Base-by-base conservation (phyloP, 805 yeast species). In the Saccharomycopsis fibuligera region DNA sequence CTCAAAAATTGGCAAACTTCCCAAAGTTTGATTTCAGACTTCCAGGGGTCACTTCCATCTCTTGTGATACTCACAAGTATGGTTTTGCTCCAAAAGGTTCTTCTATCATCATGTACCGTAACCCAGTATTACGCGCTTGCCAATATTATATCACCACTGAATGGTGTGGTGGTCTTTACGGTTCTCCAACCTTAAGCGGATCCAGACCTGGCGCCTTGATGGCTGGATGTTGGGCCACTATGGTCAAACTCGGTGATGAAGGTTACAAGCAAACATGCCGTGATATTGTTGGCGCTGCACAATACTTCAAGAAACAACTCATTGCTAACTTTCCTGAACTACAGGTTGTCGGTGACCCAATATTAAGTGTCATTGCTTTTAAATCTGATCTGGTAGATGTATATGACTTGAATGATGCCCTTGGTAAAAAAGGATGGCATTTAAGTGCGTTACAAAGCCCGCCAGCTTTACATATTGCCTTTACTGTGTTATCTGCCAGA, bases 11-110 rank as follows among this genome's bases (percentile, higher is more conserved):
- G n/a, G 40, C 45, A 17, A 21, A 42, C 23, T 33, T 64, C 3
- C 83, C 85, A 4, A 60, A 68, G 10, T 90, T 91, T 66, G 98
- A 93, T 63, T 91, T 91, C 68, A 70, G 91, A 55, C 73, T 88
- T 2, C 83, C 87, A 1, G 93, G 93, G 29, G 98, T 93, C n/a
- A 93, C 98, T 0, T 89, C 97, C 2, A 91, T 91, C 50, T 86
- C 96, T n/a, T 93, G 98, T 67, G 99, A 91, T 63, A 91, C 99
- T n/a, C 99, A 91, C 71, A 91, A 91, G 65, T 91, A 91, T 61
- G 99, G 98, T 1, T 93, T 91, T 72, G 97, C 98, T 6, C 99
- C 99, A 35, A 91, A 91, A 66, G 99, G 99, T 8, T 83, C 95
- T 0, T 87, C 96, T 1, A 75, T 91, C 22, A 84, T 93, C 58